Evolutionary conservation across 2,329 filamentous ascomycete species (phyloP).

Genomic region (Xylariaceae sp.): DNA sequence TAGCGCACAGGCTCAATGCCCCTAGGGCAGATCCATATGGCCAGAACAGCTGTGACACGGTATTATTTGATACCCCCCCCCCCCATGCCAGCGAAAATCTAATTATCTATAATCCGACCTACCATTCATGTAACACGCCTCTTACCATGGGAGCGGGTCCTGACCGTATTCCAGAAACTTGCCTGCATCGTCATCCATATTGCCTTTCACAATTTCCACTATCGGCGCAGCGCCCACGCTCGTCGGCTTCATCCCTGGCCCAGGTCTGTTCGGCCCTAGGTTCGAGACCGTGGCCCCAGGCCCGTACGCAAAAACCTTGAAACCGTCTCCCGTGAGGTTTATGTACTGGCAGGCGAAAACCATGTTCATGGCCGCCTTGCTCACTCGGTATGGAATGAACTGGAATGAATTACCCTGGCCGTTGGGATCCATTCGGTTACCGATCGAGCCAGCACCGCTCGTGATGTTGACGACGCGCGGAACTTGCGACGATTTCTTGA

Average conservation of each 20-base stretch:
- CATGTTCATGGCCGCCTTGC: conserved; percentile 18
- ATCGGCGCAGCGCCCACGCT: conserved; percentile 12
- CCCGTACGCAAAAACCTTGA: conserved; percentile 20
- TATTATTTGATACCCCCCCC: no score
- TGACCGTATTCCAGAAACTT: conserved; percentile 11
- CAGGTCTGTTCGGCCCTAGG: neutral
- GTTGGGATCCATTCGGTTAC: conserved; percentile 5
- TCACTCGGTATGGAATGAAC: conserved; percentile 3
- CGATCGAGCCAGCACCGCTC: conserved; percentile 16
- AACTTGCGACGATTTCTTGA: neutral
- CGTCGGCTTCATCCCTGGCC: conserved; percentile 7
- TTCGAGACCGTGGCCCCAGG: conserved; percentile 13
- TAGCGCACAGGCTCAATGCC: no score
- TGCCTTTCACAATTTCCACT: conserved; percentile 7
- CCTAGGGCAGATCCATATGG: no score
- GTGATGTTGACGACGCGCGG: conserved; percentile 18
- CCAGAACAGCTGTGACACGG: no score
- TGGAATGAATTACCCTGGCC: neutral
- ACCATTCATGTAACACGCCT: no score
- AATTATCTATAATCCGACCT: no score
- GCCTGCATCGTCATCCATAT: conserved; percentile 11
- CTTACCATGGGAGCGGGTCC: conserved; percentile 11
- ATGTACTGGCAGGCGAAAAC: conserved; percentile 9
- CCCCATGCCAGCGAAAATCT: no score
- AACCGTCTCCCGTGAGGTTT: neutral